Conservation (phyloP, 139 green algal genomes). For the Eudorina sp. region DNA sequence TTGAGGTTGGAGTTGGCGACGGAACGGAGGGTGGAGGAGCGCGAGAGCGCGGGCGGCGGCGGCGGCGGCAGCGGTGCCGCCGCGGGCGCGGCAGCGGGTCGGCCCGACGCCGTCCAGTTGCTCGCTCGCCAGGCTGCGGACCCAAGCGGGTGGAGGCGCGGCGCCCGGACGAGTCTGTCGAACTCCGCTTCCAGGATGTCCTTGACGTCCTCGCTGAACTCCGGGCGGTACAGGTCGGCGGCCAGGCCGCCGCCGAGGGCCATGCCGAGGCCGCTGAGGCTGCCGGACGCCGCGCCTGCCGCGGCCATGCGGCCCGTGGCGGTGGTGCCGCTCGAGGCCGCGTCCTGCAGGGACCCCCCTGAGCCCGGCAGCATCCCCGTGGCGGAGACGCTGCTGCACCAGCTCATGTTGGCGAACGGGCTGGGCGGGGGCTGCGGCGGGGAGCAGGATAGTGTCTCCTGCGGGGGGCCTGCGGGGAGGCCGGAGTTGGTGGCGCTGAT, state of each 20-base stretch:
- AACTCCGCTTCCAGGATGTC: slow-evolving; percentile 23
- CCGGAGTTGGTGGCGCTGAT: too few species aligned
- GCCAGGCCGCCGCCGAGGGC: neutral
- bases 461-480: too few species aligned
- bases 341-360: neutral
- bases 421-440: too few species aligned
- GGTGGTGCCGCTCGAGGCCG: neutral
- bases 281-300: neutral
- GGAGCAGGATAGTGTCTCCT: too few species aligned
- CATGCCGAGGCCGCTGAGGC: neutral
- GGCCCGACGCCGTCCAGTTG: neutral
- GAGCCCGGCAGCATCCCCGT: too few species aligned
- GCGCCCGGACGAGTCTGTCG: neutral
- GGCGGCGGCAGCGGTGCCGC: too few species aligned
- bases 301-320: neutral
- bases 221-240: neutral
- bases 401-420: neutral
- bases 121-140: neutral
- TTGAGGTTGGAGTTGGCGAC: neutral
- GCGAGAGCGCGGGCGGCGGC: too few species aligned
- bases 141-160: neutral
- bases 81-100: neutral
- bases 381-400: neutral
- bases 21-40: neutral
- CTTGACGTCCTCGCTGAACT: slow-evolving; percentile 4